phyloP scores from a whole-genome alignment of 31 red algal species.

The Odonthalia washingtoniensis region DNA sequence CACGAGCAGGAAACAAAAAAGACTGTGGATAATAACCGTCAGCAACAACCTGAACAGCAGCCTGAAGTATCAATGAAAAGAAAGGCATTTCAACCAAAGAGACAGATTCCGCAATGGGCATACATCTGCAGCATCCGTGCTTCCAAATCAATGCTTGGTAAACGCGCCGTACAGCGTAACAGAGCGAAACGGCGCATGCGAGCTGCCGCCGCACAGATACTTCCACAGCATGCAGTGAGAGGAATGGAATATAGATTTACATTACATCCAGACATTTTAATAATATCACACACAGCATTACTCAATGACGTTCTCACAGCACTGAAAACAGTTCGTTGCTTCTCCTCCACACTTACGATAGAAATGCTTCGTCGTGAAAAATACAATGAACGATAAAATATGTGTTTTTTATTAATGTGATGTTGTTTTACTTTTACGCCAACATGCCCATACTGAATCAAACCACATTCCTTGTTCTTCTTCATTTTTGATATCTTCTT shows the following conservation, averaged over 20 bases:
- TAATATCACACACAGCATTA: conserved; percentile 22
- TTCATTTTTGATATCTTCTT: conserved; percentile 1
- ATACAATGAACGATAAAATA: conserved; percentile 51
- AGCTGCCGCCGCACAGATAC: conserved; percentile 49
- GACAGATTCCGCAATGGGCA: conserved; percentile 61
- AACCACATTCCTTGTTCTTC: neutral
- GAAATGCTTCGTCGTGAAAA: conserved; percentile 36
- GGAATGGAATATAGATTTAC: conserved; percentile 69
- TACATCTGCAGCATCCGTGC: conserved; percentile 55
- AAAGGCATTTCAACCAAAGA: no score
- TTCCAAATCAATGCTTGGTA: conserved; percentile 52
- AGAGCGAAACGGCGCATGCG: conserved; percentile 59
- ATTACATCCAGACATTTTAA: conserved; percentile 44
- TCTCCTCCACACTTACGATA: conserved; percentile 16
- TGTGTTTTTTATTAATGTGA: neutral
- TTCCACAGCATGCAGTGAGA: conserved; percentile 55
- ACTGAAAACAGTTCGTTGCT: conserved; percentile 28
- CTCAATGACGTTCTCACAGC: conserved; percentile 43
- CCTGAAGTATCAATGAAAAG: no score
- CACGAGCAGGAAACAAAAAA: neutral
- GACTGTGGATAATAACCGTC: neutral
- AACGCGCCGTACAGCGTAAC: conserved; percentile 68
- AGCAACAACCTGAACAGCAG: neutral
- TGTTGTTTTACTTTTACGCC: neutral
- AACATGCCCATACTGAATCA: conserved; percentile 30